A percentile compares a stretch with the other conserved stretches of the same genome.
These are phyloP conservation scores for Leccinum subtestaceum DNA, from an alignment of 768 basidiomycete species.

Conservation along the genomic window DNA sequence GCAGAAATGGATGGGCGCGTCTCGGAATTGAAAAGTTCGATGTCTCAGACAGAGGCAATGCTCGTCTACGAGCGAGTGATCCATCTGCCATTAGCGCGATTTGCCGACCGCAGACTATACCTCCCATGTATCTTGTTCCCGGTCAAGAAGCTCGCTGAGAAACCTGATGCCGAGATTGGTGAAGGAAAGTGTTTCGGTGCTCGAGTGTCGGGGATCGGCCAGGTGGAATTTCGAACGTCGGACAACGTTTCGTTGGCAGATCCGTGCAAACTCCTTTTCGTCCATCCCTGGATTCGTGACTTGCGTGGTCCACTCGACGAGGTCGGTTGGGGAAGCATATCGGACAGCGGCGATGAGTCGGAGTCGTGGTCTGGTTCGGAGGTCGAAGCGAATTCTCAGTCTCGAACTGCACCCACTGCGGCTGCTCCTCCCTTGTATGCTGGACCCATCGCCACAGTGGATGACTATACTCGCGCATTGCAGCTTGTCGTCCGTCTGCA, in stretches of 20 bases:
- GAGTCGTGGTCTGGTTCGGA: neutral
- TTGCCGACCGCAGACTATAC: too few relatives aligned
- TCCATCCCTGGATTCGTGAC: conserved; percentile 13
- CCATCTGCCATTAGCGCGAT: too few relatives aligned
- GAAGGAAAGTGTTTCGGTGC: too few relatives aligned
- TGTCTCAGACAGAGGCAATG: too few relatives aligned
- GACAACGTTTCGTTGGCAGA: neutral
- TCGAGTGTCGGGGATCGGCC: too few relatives aligned
- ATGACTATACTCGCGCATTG: neutral
- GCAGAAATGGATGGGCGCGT: too few relatives aligned
- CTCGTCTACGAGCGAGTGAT: too few relatives aligned
- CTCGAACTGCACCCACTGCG: neutral
- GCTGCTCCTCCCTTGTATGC: neutral
- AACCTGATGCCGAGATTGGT: too few relatives aligned
- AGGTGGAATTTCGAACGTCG: conserved; percentile 1
- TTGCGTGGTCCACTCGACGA: neutral
- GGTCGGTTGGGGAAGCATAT: neutral
- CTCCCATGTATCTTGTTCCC: too few relatives aligned
- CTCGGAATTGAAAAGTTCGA: too few relatives aligned
- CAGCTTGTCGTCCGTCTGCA: conserved; percentile 1
- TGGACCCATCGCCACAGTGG: neutral
- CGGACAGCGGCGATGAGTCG: neutral
- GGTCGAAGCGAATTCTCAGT: neutral
- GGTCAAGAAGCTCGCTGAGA: too few relatives aligned
- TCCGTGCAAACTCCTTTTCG: conserved; percentile 2